A percentile compares a stretch with the other conserved stretches of the same genome.
These are phyloP conservation scores for Mychonastes homosphaera DNA, from an alignment of 139 green algal species.

Conservation along the genomic window DNA sequence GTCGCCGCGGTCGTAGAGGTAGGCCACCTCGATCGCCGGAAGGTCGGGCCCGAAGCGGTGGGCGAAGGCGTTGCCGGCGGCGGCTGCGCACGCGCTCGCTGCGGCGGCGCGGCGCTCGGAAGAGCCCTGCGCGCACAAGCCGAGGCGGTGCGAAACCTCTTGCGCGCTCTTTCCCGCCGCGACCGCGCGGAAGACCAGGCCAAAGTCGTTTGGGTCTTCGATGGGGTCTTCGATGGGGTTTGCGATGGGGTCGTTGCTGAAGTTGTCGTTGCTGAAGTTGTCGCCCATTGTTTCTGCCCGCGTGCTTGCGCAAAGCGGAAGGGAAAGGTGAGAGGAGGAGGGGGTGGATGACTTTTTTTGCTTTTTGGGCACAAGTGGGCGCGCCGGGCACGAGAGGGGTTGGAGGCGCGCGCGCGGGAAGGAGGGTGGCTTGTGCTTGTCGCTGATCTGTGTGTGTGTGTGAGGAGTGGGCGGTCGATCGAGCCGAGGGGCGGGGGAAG, in stretches of 20 bases:
- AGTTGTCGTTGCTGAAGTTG: slow-evolving; percentile 3
- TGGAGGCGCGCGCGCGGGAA: neutral
- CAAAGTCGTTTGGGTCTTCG: slow-evolving; percentile 4
- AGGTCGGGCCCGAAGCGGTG: neutral
- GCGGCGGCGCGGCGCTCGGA: slow-evolving; percentile 2
- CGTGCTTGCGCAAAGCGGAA: too few relatives aligned
- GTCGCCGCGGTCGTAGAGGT: too few relatives aligned
- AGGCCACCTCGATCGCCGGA: too few relatives aligned
- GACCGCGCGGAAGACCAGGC: slow-evolving; percentile 2
- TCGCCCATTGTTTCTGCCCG: too few relatives aligned
- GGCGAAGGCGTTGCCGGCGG: slow-evolving; percentile 4
- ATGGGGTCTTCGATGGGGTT: neutral
- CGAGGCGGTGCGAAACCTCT: slow-evolving; percentile 4
- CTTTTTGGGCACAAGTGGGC: neutral
- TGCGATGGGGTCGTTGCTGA: slow-evolving; percentile 3
- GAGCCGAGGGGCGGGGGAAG: too few relatives aligned
- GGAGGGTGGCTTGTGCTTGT: neutral
- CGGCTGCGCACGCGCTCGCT: slow-evolving; percentile 3
- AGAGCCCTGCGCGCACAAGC: neutral
- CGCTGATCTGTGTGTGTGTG: neutral
- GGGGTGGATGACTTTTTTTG: too few relatives aligned
- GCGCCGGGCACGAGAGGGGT: neutral
- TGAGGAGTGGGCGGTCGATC: too few relatives aligned
- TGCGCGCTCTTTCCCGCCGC: slow-evolving; percentile 1
- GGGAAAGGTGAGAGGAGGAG: neutral